These are phyloP conservation scores for Arachnomyces sp. DNA, from an alignment of 2,329 filamentous ascomycete genomes.

Conservation along the genomic window DNA sequence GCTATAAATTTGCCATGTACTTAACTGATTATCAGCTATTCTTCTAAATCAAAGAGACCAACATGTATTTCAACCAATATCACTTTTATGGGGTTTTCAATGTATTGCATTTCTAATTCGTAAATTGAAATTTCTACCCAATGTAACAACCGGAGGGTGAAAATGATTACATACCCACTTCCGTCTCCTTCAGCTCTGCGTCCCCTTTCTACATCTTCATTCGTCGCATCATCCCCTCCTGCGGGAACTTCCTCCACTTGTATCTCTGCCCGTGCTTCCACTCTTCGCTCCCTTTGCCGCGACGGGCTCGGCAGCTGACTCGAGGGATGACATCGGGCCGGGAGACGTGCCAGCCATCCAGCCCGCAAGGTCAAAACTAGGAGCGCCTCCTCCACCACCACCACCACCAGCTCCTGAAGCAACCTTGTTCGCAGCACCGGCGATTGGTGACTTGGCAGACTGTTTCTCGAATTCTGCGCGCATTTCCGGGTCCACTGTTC, in stretches of 20 bases:
- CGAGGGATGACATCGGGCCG: constrained; percentile 17
- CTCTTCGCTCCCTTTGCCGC: constrained; percentile 1
- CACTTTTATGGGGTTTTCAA: no score
- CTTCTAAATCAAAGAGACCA: no score
- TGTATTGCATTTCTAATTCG: no score
- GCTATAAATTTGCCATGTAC: no score
- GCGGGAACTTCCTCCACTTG: constrained; percentile 15
- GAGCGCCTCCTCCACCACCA: constrained; percentile 35
- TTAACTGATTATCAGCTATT: no score
- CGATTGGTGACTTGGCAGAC: constrained; percentile 61
- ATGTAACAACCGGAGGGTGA: no score
- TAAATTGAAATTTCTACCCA: no score
- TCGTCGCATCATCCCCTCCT: constrained; percentile 21
- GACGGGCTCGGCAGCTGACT: constrained; percentile 9
- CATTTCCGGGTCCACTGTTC: constrained; percentile 89
- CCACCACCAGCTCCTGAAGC: constrained; percentile 35
- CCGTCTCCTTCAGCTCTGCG: no score
- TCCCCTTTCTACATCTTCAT: neutral
- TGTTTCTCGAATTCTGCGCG: constrained; percentile 86
- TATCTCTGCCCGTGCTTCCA: constrained; percentile 22
- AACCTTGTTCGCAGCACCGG: constrained; percentile 37
- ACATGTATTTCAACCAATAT: no score
- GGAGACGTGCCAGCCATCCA: constrained; percentile 56
- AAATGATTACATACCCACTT: no score
- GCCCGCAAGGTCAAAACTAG: constrained; percentile 60